Evolutionary conservation across 1,284 basidiomycete genomes (phyloP), one percentile per base, ranked within the genome.

Genomic region (Hypsizygus ulmarius): DNA sequence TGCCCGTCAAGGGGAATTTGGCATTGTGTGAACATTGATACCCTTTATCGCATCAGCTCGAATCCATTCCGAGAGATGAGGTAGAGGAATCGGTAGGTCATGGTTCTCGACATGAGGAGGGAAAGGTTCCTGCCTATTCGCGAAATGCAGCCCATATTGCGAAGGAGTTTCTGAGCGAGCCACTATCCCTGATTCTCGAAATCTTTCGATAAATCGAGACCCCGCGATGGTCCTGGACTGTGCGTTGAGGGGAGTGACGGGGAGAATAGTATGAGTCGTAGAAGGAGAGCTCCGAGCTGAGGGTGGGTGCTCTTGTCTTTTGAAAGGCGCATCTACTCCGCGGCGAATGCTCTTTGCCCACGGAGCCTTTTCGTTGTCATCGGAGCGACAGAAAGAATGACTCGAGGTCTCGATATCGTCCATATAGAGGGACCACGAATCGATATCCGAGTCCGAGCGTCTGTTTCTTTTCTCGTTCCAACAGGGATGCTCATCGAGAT

Each of bases 51-150:
- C 61, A 52, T 77, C 73, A 5, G 81, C 82, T 15, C 68, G 69
- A 36, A 84, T 66, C 84, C 84, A 85, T 56, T 78, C 64, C 5
- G 77, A 78, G 38, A 68, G 63, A 27, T 65, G 64, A 28, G 77
- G 72, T 45, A 72, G 67, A 15, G 78, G 75, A 45, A 85, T 77
- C 4, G 82, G 81, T 51, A 72, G 57, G 60, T 86, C 77, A 27
- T 76, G 68, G 56, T 86, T 67, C 2, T 64, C 57, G 33, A 74
- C 64, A 45, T 59, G 64, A 43, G 62, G 63, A 14, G 79, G 74
- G 60, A 81, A 78, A 18, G 62, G 59, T 15, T 48, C 50, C 47
- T 40, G 50, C 33, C 3, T 47, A 19, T n/a, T 44, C 21, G 43
- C 61, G 49, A 50, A 42, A 19, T 57, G 58, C 11, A 39, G 50